These are phyloP conservation scores for Leishmania aethiopica DNA, from an alignment of 208 protist species.

Conservation along the genomic window DNA sequence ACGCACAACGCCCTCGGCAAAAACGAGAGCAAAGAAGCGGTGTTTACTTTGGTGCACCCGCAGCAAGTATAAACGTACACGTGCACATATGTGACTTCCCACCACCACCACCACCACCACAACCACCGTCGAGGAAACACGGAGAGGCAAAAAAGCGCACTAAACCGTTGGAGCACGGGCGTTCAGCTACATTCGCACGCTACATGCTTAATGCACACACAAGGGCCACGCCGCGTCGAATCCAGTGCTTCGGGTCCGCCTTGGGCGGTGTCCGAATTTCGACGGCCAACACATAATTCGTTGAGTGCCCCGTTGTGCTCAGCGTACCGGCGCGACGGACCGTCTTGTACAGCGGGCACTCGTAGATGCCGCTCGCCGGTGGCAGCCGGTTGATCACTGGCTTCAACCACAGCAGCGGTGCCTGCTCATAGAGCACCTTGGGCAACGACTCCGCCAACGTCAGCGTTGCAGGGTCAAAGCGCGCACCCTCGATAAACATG, in stretches of 20 bases:
- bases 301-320: slow-evolving; percentile 98
- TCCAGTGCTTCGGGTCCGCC: slow-evolving; percentile 93
- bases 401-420: slow-evolving; percentile 94
- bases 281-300: slow-evolving; percentile 97
- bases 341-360: slow-evolving; percentile 96
- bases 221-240: slow-evolving; percentile 94
- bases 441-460: slow-evolving; percentile 89
- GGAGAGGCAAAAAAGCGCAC: neutral
- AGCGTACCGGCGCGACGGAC: slow-evolving; percentile 94
- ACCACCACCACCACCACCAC: neutral
- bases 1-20: neutral
- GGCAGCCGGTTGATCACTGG: slow-evolving; percentile 80
- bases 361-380: slow-evolving; percentile 61
- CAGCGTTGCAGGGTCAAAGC: slow-evolving; percentile 67
- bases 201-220: slow-evolving; percentile 83
- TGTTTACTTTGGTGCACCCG: neutral
- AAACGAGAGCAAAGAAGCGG: neutral
- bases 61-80: neutral
- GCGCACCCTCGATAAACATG: slow-evolving; percentile 95
- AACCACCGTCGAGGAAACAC: neutral
- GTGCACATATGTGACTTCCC: neutral
- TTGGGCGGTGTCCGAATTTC: slow-evolving; percentile 94
- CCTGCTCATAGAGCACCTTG: slow-evolving; percentile 93
- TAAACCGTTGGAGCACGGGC: neutral
- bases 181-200: neutral